Evolutionary conservation across 352 stramenopile species (phyloP).

Genomic region (Pythium periplocum): DNA sequence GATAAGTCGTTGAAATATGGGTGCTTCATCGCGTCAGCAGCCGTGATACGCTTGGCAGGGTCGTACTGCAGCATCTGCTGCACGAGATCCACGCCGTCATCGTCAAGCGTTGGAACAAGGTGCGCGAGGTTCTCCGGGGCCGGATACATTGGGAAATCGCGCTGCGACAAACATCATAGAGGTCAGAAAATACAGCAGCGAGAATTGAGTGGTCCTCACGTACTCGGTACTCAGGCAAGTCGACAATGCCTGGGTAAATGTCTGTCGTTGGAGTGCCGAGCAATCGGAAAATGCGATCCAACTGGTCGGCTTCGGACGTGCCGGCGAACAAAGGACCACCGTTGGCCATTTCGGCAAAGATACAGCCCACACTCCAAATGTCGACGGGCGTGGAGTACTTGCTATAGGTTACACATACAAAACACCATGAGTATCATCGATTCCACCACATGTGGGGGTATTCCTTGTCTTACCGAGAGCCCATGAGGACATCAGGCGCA

Average conservation of each 20-base stretch:
- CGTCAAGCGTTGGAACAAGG: slow-evolving; percentile 90
- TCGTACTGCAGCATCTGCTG: slow-evolving; percentile 89
- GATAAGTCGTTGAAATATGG: slow-evolving; percentile 95
- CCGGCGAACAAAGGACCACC: slow-evolving; percentile 93
- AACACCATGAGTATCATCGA: not conserved
- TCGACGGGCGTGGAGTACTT: slow-evolving; percentile 99
- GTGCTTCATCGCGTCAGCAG: slow-evolving; percentile 94
- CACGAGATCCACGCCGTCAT: slow-evolving; percentile 90
- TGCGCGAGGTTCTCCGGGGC: slow-evolving; percentile 81
- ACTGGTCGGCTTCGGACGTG: slow-evolving; percentile 95
- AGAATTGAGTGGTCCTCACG: slow-evolving; percentile 10
- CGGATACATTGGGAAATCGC: slow-evolving; percentile 91
- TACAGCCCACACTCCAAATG: slow-evolving; percentile 98
- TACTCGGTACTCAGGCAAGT: slow-evolving; percentile 96
- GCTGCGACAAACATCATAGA: slow-evolving; percentile 24
- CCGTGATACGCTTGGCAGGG: slow-evolving; percentile 90
- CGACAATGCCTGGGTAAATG: slow-evolving; percentile 95
- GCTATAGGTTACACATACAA: slow-evolving; percentile 20
- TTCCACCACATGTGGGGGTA: too few species aligned
- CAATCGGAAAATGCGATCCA: slow-evolving; percentile 97
- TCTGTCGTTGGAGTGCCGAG: slow-evolving; percentile 92
- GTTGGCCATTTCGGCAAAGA: slow-evolving; percentile 97
- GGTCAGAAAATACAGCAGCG: not conserved
- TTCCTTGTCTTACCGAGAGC: slow-evolving; percentile 57
- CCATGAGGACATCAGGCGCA: slow-evolving; percentile 97